Base-by-base conservation (phyloP, 1,139 yeast species). In the Petasospora rhodanensis region DNA sequence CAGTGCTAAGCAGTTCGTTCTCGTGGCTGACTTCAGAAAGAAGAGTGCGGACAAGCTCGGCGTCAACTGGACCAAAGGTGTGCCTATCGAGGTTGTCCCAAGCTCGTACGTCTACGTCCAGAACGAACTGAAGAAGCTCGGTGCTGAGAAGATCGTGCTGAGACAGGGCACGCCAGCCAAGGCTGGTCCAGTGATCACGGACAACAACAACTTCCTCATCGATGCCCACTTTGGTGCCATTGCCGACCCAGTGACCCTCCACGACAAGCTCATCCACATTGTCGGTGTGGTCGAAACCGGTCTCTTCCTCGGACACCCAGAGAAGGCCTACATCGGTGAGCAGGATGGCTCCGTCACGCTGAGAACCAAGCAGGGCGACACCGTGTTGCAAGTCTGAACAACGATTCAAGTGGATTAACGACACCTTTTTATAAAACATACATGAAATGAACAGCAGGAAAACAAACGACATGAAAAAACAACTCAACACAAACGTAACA, bases 271-370 rank as follows among this genome's bases (percentile, higher is more conserved):
- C 58, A 87, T 85, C 61, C 56, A 66, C 34, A 64, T 89, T 47
- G 86, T 87, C 14, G 99, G 99, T 32, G 97, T 93, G 17, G 97
- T 93, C 18, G 99, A 93, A 59, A 89, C 96, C 10, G 99, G 99
- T 2, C 66, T 91, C 42, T 93, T 93, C 62, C 73, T 79, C 39
- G 68, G 68, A 35, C 65, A 68, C 38, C 93, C 95, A 16, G 65
- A 66, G 31, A 80, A 75, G 54, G 91, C 91, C 4, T 91, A 87
- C 61, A 86, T 91, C 56, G 99, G 98, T 30, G 87, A 81, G 54
- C 70, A 76, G 37, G 71, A 73, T 48, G 96, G 96, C 5, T 61
- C 73, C 17, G 85, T 81, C 22, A 54, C 51, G 40, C 31, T 51
- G 28, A 44, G 53, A 45, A 42, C 54, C 26, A 40, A 45, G 33